Conservation (phyloP, 2,329 filamentous ascomycete species). For the Bipolaris victoriae region DNA sequence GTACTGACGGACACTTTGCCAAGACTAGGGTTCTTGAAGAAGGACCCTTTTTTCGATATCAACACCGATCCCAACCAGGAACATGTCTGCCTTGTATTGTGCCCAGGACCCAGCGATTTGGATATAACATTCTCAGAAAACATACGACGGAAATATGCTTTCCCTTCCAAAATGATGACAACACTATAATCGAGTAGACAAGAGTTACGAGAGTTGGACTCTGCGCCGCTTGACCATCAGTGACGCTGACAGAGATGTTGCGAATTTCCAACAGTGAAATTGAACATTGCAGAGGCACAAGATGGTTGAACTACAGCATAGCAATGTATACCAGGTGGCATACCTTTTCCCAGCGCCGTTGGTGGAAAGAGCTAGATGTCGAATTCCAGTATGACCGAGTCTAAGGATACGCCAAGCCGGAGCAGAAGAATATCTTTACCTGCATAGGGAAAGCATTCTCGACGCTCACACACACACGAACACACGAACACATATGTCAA, state of each 20-base stretch:
- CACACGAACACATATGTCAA: slow-evolving; percentile 42
- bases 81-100: slow-evolving; percentile 48
- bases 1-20: slow-evolving; percentile 49
- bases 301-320: slow-evolving; percentile 49
- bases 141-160: slow-evolving; percentile 28
- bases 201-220: slow-evolving; percentile 13
- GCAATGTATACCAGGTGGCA: slow-evolving; percentile 42
- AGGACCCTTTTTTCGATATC: slow-evolving; percentile 6
- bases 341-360: slow-evolving; percentile 37
- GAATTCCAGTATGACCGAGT: slow-evolving; percentile 2
- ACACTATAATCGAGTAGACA: slow-evolving; percentile 39
- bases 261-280: not conserved
- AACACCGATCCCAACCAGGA: slow-evolving; percentile 27
- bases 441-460: slow-evolving; percentile 47
- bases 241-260: too few species aligned
- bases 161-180: slow-evolving; percentile 36
- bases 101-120: slow-evolving; percentile 49
- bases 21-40: slow-evolving; percentile 49
- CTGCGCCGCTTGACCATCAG: too few species aligned
- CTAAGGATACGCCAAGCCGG: not conserved
- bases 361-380: not conserved
- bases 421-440: slow-evolving; percentile 32
- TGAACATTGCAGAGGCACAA: slow-evolving; percentile 34
- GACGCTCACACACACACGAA: slow-evolving; percentile 28
- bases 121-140: slow-evolving; percentile 46